Evolutionary conservation across 345 rosid genomes (phyloP).

Genomic region (Triadica sebifera): DNA sequence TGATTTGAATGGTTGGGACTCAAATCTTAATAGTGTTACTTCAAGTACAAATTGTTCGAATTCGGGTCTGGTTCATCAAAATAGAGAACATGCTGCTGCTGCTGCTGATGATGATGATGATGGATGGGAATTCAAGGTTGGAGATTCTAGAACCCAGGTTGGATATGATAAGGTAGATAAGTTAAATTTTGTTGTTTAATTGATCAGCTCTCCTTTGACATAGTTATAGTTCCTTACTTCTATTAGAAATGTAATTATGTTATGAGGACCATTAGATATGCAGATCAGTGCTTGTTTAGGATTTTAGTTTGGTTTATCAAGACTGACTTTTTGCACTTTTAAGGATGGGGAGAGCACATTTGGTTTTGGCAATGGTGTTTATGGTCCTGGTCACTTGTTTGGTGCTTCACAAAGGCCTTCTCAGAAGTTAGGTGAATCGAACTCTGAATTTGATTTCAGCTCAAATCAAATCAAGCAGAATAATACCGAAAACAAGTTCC

Average conservation of each 20-base stretch:
- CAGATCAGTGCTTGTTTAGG: background rate
- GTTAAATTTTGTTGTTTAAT: background rate
- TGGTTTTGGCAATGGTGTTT: conserved; percentile 23
- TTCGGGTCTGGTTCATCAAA: conserved; percentile 10
- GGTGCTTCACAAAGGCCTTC: conserved; percentile 24
- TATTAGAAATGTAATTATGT: background rate
- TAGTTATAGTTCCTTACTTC: background rate
- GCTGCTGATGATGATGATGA: conserved; percentile 26
- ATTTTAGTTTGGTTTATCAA: conserved; percentile 14
- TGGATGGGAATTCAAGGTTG: conserved; percentile 50
- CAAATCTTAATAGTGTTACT: conserved; percentile 12
- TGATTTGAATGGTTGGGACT: conserved; percentile 26
- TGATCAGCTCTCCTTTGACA: conserved; percentile 1
- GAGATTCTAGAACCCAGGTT: conserved; percentile 21
- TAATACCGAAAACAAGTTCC: conserved; percentile 15
- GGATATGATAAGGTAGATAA: conserved; percentile 3
- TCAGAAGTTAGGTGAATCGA: conserved; percentile 36
- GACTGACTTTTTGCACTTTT: conserved; percentile 25
- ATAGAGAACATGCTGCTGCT: conserved; percentile 8
- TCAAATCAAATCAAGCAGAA: conserved; percentile 27
- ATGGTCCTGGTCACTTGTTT: conserved; percentile 20
- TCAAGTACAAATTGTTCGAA: conserved; percentile 25
- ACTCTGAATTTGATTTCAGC: conserved; percentile 33
- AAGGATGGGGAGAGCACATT: conserved; percentile 29
- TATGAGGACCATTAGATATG: background rate